Evolutionary conservation across 495 filamentous ascomycete genomes (phyloP).

Genomic region (Penicillium bialowiezense): DNA sequence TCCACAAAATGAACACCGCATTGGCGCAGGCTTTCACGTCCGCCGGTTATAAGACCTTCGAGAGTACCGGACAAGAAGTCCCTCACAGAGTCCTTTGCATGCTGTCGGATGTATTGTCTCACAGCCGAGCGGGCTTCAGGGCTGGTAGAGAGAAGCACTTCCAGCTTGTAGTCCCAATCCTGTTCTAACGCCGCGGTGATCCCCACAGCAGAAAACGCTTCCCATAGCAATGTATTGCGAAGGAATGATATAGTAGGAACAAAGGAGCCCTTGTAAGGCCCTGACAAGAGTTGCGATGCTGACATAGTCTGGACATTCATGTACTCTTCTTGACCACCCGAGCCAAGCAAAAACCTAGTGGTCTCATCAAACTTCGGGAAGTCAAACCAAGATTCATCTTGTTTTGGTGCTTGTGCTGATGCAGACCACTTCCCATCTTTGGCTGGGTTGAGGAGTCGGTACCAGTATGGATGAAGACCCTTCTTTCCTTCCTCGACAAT

Average conservation of each 20-base stretch:
- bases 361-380: slow-evolving; percentile 47
- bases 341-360: slow-evolving; percentile 30
- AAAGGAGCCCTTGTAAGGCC: slow-evolving; percentile 37
- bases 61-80: slow-evolving; percentile 54
- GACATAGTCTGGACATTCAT: slow-evolving; percentile 17
- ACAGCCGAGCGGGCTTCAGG: slow-evolving; percentile 57
- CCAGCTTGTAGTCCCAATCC: slow-evolving; percentile 82
- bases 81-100: slow-evolving; percentile 28
- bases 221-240: slow-evolving; percentile 68
- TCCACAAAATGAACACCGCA: slow-evolving; percentile 63
- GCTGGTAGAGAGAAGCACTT: slow-evolving; percentile 64
- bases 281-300: slow-evolving; percentile 27
- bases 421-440: slow-evolving; percentile 27
- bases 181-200: slow-evolving; percentile 60
- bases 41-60: slow-evolving; percentile 53
- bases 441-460: slow-evolving; percentile 58
- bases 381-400: slow-evolving; percentile 32
- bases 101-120: slow-evolving; percentile 44
- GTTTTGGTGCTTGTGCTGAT: slow-evolving; percentile 11
- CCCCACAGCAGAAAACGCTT: slow-evolving; percentile 57
- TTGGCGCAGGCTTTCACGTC: slow-evolving; percentile 46
- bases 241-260: slow-evolving; percentile 67
- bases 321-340: slow-evolving; percentile 18
- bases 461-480: slow-evolving; percentile 82
- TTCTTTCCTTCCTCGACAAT: slow-evolving; percentile 87